Conservation (phyloP, 75 land plant species). For the Selaginella tamariscina region DNA sequence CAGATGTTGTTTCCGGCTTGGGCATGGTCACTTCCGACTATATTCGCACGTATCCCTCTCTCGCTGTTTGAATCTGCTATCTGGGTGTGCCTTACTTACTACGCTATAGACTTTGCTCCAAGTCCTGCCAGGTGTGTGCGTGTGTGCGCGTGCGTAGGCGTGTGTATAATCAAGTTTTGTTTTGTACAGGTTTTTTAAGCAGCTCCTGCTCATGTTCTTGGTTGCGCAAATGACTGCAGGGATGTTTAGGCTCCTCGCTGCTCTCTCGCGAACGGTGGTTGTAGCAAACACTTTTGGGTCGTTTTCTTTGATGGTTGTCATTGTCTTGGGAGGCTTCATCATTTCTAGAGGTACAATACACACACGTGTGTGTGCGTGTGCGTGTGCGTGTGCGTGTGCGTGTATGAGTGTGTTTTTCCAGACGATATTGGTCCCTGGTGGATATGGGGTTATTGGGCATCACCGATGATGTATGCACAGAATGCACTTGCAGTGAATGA, state of each 20-base stretch:
- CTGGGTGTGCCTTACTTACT: slow-evolving; percentile 5
- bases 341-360: slow-evolving; percentile 1
- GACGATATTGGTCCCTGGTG: slow-evolving; percentile 1
- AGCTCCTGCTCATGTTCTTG: slow-evolving; percentile 1
- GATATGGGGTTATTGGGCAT: slow-evolving; percentile 9
- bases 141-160: neutral
- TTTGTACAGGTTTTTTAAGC: slow-evolving; percentile 1
- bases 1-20: neutral
- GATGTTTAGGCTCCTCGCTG: neutral
- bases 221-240: neutral
- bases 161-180: neutral
- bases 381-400: too few relatives aligned
- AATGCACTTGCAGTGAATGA: slow-evolving; percentile 10
- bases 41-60: neutral
- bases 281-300: neutral
- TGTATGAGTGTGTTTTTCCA: neutral
- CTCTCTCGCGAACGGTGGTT: neutral
- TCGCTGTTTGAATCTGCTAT: slow-evolving; percentile 1
- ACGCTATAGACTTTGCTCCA: neutral
- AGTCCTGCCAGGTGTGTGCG: neutral
- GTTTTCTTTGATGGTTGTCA: neutral
- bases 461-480: slow-evolving; percentile 9
- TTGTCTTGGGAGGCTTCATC: neutral
- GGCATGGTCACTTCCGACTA: neutral
- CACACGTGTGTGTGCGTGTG: too few relatives aligned